phyloP scores from a whole-genome alignment of 2,329 filamentous ascomycete species.

The Aspergillus neotritici region DNA sequence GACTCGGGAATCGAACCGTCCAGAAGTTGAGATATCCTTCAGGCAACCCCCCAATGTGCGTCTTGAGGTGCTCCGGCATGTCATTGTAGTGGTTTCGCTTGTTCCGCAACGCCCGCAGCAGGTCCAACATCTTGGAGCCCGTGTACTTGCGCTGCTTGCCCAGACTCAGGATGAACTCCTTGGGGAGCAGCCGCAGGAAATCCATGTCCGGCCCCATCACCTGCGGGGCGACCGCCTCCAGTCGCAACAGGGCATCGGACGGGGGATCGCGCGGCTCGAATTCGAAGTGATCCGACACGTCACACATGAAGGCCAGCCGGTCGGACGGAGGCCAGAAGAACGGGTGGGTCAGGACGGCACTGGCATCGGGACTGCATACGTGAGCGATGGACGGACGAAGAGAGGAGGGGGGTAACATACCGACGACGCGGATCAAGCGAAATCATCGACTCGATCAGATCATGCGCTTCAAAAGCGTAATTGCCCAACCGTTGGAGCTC shows the following conservation, averaged over 20 bases:
- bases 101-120: conserved; percentile 83
- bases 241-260: conserved; percentile 57
- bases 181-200: conserved; percentile 70
- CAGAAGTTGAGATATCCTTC: conserved; percentile 81
- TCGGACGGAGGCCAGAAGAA: conserved; percentile 96
- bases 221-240: conserved; percentile 46
- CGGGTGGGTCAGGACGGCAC: conserved; percentile 80
- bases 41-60: conserved; percentile 65
- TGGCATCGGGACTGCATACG: conserved; percentile 56
- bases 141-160: conserved; percentile 96
- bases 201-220: conserved; percentile 57
- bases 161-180: conserved; percentile 78
- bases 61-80: conserved; percentile 74
- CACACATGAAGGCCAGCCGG: conserved; percentile 85
- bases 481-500: conserved; percentile 71
- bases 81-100: conserved; percentile 98
- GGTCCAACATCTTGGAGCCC: conserved; percentile 72
- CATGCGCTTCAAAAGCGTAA: conserved; percentile 78
- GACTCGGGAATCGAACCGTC: conserved; percentile 69
- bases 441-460: conserved; percentile 80
- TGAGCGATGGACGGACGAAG: conserved; percentile 8
- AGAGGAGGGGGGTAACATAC: conserved; percentile 24
- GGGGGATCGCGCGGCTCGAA: conserved; percentile 82
- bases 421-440: conserved; percentile 58
- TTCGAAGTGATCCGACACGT: conserved; percentile 94